Evolutionary conservation across 1,139 yeast genomes (phyloP).

Genomic region (Candida sp.): DNA sequence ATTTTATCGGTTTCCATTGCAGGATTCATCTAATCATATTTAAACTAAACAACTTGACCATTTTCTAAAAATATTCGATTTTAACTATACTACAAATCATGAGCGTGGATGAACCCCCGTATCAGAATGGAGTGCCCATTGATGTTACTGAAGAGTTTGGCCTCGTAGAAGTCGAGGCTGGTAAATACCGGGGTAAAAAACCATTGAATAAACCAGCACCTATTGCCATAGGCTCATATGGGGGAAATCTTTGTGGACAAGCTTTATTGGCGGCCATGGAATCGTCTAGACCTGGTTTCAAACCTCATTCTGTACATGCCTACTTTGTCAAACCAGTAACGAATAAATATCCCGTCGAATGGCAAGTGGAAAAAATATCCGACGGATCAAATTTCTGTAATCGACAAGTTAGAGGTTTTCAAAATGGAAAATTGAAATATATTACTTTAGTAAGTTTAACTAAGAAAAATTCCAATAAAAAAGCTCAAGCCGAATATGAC

Average conservation of each 20-base stretch:
- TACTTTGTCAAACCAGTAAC: constrained; percentile 25
- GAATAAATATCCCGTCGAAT: constrained; percentile 19
- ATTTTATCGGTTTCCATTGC: not conserved
- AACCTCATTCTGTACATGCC: constrained; percentile 37
- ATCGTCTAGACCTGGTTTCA: constrained; percentile 23
- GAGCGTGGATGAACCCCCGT: constrained; percentile 2
- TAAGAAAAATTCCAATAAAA: constrained; percentile 24
- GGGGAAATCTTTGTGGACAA: constrained; percentile 36
- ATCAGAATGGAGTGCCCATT: constrained; percentile 8
- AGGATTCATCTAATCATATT: not conserved
- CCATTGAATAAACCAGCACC: constrained; percentile 25
- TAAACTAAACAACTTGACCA: too few species aligned
- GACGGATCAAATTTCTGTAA: constrained; percentile 62
- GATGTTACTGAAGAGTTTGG: constrained; percentile 18
- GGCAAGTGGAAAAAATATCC: constrained; percentile 33
- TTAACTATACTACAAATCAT: not conserved
- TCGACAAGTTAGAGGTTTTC: constrained; percentile 55
- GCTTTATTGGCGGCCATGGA: constrained; percentile 31
- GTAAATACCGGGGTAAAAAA: constrained; percentile 17
- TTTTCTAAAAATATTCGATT: too few species aligned
- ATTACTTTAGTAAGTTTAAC: constrained; percentile 54
- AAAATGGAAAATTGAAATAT: constrained; percentile 48
- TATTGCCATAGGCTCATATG: constrained; percentile 27
- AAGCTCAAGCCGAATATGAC: constrained; percentile 21
- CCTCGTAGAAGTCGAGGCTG: constrained; percentile 15